Base-by-base conservation (phyloP, 192 early-diverging fungal genomes). In the Coemansia sp. region DNA sequence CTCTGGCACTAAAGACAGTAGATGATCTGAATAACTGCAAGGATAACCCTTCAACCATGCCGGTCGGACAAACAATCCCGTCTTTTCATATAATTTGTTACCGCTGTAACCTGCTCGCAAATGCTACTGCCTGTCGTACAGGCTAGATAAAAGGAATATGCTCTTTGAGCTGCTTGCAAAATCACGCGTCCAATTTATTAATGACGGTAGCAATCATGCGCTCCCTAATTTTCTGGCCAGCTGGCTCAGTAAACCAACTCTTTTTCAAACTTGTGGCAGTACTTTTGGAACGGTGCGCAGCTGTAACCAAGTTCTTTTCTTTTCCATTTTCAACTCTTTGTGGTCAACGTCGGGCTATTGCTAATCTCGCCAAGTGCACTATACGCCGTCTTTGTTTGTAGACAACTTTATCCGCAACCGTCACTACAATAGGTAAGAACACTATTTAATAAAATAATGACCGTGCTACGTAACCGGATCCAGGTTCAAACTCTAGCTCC, bases 41-140 rank as follows among this genome's bases (percentile, higher is more conserved):
- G 48, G 19, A 49, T 49, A 49, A 49, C 48, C 48, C 15, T 17
- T 49, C 0, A 47, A 47, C 48, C 5, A n/a, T n/a, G 41, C 15
- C 14, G 6, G 48, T 49, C 48, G 48, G 48, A 49, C 48, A 49
- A 49, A 49, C 48, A 49, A 49, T 49, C 19, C 14, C 43, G 43
- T n/a, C 5, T 21, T 49, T n/a, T 49, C 19, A 35, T 35, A 35
- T 21, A 49, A 6, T 49, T 19, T 49, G 7, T 49, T 49, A 49
- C 48, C 48, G 48, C 48, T 49, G 48, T 22, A 49, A 49, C 48
- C 48, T 49, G 48, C 48, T 21, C 4, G 19, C 17, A 8, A 8
- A 8, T 21, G 19, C 48, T 49, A 49, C 48, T 49, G 48, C 48
- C 5, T 6, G 5, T 4, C 5, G 21, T n/a, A 17, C 48, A 49